phyloP scores from a whole-genome alignment of 108 stramenopile genomes.

The Fragilaria crotonensis region DNA sequence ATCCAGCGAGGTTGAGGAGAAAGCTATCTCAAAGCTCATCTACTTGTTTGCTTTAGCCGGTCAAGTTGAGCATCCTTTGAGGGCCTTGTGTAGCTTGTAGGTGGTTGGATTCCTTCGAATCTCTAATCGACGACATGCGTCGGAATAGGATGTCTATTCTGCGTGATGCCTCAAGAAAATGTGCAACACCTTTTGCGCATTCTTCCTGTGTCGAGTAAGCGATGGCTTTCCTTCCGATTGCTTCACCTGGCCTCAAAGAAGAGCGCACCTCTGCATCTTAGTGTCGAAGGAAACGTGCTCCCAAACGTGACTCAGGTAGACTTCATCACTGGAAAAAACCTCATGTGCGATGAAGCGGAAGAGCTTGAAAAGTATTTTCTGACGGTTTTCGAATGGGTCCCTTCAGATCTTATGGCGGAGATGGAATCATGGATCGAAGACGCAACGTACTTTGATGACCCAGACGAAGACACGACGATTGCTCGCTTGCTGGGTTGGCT shows the following conservation, averaged over 20 bases:
- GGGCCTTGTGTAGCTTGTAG: too few relatives aligned
- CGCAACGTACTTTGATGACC: conserved; percentile 7
- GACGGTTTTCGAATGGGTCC: conserved; percentile 49
- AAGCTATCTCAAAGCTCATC: background rate
- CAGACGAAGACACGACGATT: conserved; percentile 25
- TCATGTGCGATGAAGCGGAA: conserved; percentile 54
- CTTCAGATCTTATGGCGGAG: conserved; percentile 35
- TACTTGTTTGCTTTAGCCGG: background rate
- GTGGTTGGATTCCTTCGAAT: background rate
- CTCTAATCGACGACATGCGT: background rate
- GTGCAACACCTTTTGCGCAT: conserved; percentile 24
- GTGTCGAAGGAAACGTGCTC: conserved; percentile 23
- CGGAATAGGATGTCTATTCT: background rate
- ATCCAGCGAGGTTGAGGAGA: background rate
- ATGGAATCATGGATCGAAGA: conserved; percentile 39
- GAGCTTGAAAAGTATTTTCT: conserved; percentile 66
- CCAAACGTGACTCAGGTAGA: conserved; percentile 15
- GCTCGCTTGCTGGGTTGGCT: conserved; percentile 61
- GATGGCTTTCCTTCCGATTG: conserved; percentile 43
- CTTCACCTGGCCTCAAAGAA: conserved; percentile 29
- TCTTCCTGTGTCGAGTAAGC: conserved; percentile 37
- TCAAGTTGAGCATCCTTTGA: too few relatives aligned
- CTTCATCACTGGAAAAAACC: conserved; percentile 36
- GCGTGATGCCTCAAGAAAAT: background rate
- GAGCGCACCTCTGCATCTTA: conserved; percentile 15